Percentiles rank a stretch among this genome's conserved stretches.
phyloP scores from a whole-genome alignment of 208 protist genomes.

The Balamuthia mandrillaris region DNA sequence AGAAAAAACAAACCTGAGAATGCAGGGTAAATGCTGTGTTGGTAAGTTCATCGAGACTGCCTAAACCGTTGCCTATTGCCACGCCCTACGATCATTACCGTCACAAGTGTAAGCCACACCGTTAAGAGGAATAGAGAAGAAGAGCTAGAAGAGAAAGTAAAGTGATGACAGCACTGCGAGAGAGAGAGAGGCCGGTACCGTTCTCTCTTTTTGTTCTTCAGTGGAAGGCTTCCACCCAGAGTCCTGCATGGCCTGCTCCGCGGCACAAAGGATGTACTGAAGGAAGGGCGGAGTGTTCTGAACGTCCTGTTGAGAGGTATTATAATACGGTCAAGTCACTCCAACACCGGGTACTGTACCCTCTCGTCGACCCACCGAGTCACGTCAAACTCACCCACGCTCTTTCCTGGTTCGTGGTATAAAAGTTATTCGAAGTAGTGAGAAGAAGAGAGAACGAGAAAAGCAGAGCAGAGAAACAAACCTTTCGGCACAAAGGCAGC shows the following conservation, averaged over 20 bases:
- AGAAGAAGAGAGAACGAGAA: not conserved
- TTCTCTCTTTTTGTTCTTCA: constrained; percentile 43
- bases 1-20: not conserved
- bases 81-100: not conserved
- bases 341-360: not conserved
- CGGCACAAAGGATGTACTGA: constrained; percentile 62
- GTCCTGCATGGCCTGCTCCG: constrained; percentile 52
- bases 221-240: constrained; percentile 36
- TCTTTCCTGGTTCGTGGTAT: not conserved
- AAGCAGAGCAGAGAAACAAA: not conserved
- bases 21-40: not conserved
- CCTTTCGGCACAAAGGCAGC: not conserved
- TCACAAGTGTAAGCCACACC: not conserved
- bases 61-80: constrained; percentile 10
- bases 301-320: not conserved
- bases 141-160: not conserved
- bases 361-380: constrained; percentile 17
- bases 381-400: constrained; percentile 5
- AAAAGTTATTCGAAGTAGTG: not conserved
- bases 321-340: not conserved
- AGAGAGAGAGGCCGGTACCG: constrained; percentile 46
- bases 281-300: constrained; percentile 58
- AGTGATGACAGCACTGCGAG: not conserved
- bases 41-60: constrained; percentile 1
- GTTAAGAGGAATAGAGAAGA: not conserved